phyloP scores from a whole-genome alignment of 75 land plant species.

The Pinus taeda region DNA sequence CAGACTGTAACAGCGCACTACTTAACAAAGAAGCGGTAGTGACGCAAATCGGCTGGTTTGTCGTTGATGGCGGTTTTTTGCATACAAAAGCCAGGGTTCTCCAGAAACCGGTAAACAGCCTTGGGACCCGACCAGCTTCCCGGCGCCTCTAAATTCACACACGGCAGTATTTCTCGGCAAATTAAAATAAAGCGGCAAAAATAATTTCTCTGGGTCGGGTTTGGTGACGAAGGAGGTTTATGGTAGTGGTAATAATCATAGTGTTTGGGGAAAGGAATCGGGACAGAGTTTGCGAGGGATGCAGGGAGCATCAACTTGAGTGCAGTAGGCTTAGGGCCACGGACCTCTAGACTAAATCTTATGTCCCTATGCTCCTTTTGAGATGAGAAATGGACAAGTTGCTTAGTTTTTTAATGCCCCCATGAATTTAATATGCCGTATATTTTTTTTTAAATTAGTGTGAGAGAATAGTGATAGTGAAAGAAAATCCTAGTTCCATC shows the following conservation, averaged over 20 bases:
- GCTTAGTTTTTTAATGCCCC: too few relatives aligned
- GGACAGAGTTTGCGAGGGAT: slow-evolving; percentile 10
- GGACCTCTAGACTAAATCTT: too few relatives aligned
- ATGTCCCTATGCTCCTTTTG: too few relatives aligned
- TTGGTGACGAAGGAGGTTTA: not conserved
- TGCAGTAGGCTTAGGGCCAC: slow-evolving; percentile 5
- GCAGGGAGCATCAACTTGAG: not conserved
- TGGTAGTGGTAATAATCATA: slow-evolving; percentile 7
- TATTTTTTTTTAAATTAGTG: too few relatives aligned
- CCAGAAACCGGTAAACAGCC: not conserved
- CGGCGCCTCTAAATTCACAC: not conserved
- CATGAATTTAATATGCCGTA: too few relatives aligned
- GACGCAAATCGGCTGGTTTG: not conserved
- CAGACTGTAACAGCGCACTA: not conserved
- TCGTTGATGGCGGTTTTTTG: not conserved
- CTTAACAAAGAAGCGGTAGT: not conserved
- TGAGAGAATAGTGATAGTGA: too few relatives aligned
- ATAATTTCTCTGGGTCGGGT: not conserved
- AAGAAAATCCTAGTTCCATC: too few relatives aligned
- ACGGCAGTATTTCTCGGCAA: not conserved
- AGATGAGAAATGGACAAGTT: too few relatives aligned
- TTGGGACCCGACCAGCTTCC: not conserved
- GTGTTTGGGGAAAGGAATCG: slow-evolving; percentile 9
- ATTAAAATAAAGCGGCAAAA: not conserved
- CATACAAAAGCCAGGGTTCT: not conserved